These are phyloP conservation scores for Orobanche coerulescens DNA, from an alignment of 257 asterid genomes.

Conservation along the genomic window DNA sequence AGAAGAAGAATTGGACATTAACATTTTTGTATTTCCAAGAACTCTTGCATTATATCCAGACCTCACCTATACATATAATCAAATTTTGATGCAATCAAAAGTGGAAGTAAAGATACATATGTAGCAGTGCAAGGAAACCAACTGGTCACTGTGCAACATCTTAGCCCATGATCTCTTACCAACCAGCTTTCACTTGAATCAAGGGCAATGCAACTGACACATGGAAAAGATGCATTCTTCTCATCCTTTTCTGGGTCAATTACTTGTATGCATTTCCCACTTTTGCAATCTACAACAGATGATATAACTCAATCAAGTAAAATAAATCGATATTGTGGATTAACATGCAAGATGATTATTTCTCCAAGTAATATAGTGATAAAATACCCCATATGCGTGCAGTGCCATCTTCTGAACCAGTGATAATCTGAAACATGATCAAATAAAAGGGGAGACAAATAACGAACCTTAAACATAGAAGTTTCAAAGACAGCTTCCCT, in stretches of 20 bases:
- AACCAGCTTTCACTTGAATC: conserved; percentile 97
- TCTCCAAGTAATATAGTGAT: conserved; percentile 16
- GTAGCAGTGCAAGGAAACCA: not conserved
- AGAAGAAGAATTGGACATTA: not conserved
- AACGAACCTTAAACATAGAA: conserved; percentile 11
- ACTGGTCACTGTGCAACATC: not conserved
- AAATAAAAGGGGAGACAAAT: conserved; percentile 14
- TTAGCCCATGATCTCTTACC: conserved; percentile 46
- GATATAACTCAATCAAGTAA: conserved; percentile 23
- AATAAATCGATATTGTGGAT: conserved; percentile 14
- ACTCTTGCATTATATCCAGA: not conserved
- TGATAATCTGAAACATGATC: conserved; percentile 58
- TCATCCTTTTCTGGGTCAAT: conserved; percentile 48
- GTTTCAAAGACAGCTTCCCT: conserved; percentile 1
- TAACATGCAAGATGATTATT: conserved; percentile 7
- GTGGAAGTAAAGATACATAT: not conserved
- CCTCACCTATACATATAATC: not conserved
- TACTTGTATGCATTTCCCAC: conserved; percentile 77
- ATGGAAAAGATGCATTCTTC: conserved; percentile 37
- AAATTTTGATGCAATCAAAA: conserved; percentile 14
- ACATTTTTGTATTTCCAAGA: not conserved
- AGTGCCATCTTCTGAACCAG: conserved; percentile 98
- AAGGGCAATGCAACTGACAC: conserved; percentile 78
- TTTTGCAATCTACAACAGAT: conserved; percentile 60
- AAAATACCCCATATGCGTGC: conserved; percentile 87